Evolutionary conservation across 306 rosid species (phyloP).

Genomic region (Trichosanthes cucumerina): DNA sequence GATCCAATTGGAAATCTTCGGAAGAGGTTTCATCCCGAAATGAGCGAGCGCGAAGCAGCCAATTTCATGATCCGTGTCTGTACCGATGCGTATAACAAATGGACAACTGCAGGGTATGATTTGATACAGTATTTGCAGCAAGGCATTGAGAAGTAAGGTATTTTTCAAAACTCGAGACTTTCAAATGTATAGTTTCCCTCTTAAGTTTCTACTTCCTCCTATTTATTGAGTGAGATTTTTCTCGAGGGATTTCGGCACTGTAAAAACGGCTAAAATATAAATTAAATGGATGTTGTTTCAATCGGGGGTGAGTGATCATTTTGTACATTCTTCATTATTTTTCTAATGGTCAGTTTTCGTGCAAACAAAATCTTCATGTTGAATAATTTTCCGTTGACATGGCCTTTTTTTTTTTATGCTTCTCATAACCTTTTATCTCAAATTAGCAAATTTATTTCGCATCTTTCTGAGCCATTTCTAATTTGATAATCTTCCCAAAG

Average conservation of each 20-base stretch:
- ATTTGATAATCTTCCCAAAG: too few species aligned
- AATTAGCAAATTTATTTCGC: too few species aligned
- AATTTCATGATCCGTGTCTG: conserved; percentile 93
- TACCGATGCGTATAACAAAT: conserved; percentile 93
- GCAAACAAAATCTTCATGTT: too few species aligned
- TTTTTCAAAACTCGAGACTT: conserved; percentile 13
- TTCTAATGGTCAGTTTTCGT: too few species aligned
- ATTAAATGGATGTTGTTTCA: neutral
- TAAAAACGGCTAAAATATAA: conserved; percentile 5
- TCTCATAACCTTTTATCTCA: too few species aligned
- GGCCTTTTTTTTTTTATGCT: too few species aligned
- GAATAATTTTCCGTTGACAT: too few species aligned
- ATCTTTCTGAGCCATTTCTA: too few species aligned
- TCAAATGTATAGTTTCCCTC: conserved; percentile 44
- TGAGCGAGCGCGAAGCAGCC: conserved; percentile 96
- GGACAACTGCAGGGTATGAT: conserved; percentile 99
- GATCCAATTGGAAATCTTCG: conserved; percentile 96
- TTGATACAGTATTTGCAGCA: conserved; percentile 95
- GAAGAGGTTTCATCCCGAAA: conserved; percentile 94
- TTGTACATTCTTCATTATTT: neutral
- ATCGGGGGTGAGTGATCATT: neutral
- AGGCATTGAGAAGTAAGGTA: conserved; percentile 81
- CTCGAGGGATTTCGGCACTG: conserved; percentile 5
- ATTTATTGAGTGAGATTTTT: conserved; percentile 18
- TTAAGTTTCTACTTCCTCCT: conserved; percentile 22